Evolutionary conservation across 345 rosid species (phyloP).

Genomic region (Garcia nutans): DNA sequence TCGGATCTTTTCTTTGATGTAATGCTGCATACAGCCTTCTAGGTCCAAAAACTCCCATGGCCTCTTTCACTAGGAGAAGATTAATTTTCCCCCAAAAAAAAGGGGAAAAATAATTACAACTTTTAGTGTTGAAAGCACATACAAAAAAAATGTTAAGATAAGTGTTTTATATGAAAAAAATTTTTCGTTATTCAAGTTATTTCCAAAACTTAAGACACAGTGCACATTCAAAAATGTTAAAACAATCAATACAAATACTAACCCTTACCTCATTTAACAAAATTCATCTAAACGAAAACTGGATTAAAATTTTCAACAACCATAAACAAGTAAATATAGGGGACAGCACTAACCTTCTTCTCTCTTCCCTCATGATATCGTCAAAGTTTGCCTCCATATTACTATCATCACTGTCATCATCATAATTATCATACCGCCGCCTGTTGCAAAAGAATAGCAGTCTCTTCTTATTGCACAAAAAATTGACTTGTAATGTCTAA

Average conservation of each 20-base stretch:
- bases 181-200: not conserved
- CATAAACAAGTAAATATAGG: not conserved
- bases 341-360: constrained; percentile 52
- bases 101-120: too few species aligned
- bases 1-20: too few species aligned
- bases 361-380: constrained; percentile 75
- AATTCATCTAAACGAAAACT: not conserved
- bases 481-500: not conserved
- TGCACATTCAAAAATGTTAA: not conserved
- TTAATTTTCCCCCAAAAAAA: too few species aligned
- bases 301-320: not conserved
- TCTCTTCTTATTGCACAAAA: not conserved
- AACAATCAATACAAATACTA: not conserved
- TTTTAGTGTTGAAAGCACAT: too few species aligned
- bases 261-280: not conserved
- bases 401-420: constrained; percentile 56
- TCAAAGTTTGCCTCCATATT: constrained; percentile 89
- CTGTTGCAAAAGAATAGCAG: constrained; percentile 34
- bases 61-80: too few species aligned
- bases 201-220: not conserved
- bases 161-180: not conserved
- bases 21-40: too few species aligned
- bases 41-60: too few species aligned
- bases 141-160: too few species aligned
- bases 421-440: constrained; percentile 26